Conservation (phyloP, 2,329 filamentous ascomycete genomes). For the Fusarium falciforme region DNA sequence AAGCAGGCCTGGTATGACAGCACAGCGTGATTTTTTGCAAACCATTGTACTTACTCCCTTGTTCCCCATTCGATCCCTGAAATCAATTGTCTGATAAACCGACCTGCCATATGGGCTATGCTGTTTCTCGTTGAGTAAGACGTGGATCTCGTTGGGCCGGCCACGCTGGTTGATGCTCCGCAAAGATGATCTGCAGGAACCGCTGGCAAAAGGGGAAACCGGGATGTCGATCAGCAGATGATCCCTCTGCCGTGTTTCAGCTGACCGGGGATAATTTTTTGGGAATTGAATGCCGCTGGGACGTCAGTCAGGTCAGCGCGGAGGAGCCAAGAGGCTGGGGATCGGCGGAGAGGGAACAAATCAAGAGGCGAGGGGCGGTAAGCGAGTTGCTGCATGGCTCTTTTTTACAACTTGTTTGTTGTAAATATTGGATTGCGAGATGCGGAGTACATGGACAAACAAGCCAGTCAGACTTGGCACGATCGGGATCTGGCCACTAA, state of each 20-base stretch:
- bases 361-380: constrained; percentile 8
- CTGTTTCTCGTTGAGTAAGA: constrained; percentile 18
- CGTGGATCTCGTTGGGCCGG: constrained; percentile 8
- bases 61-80: not conserved
- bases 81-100: constrained; percentile 2
- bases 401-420: constrained; percentile 11
- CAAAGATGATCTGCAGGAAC: constrained; percentile 39
- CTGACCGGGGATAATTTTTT: constrained; percentile 4
- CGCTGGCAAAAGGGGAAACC: constrained; percentile 7
- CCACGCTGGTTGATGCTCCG: constrained; percentile 9
- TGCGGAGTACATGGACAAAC: constrained; percentile 12
- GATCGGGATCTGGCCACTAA: constrained; percentile 23
- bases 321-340: constrained; percentile 7
- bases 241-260: not conserved
- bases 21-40: not conserved
- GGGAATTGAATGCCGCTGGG: not conserved
- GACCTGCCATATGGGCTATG: not conserved
- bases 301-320: not conserved
- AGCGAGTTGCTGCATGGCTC: constrained; percentile 9
- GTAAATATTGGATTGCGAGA: constrained; percentile 20
- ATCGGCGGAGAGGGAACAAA: not conserved
- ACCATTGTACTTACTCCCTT: not conserved
- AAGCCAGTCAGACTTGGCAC: constrained; percentile 28
- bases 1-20: constrained; percentile 4
- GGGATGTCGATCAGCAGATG: constrained; percentile 8